phyloP scores from a whole-genome alignment of 1,284 basidiomycete species.

The Irpex rosettiformis region DNA sequence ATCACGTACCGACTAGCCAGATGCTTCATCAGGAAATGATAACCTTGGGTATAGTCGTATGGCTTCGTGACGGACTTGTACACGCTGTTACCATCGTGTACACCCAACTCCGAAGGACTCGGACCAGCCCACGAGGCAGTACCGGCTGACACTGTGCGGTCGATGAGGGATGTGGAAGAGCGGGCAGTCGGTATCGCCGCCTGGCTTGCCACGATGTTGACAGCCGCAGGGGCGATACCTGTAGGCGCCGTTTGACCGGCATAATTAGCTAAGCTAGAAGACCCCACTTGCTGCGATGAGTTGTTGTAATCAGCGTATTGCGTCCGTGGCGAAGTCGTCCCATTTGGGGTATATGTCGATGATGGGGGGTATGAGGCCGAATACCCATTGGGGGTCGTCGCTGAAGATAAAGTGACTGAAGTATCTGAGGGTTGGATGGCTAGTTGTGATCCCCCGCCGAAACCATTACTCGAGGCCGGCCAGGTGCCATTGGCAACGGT shows the following conservation, averaged over 20 bases:
- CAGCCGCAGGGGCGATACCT: constrained; percentile 1
- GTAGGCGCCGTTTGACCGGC: constrained; percentile 9
- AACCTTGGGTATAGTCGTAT: constrained; percentile 92
- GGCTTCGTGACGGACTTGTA: constrained; percentile 75
- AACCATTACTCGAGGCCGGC: constrained; percentile 24
- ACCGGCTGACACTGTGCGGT: constrained; percentile 17
- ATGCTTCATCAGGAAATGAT: constrained; percentile 93
- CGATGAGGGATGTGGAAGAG: constrained; percentile 13
- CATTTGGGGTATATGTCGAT: constrained; percentile 1
- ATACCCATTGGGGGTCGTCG: constrained; percentile 14
- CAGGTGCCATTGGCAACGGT: constrained; percentile 38
- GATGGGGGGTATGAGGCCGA: constrained; percentile 7
- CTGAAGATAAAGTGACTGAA: constrained; percentile 18
- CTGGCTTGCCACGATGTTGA: constrained; percentile 6
- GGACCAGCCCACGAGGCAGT: constrained; percentile 20
- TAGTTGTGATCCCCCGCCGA: constrained; percentile 30
- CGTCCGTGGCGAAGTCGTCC: constrained; percentile 3
- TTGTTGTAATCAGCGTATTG: constrained; percentile 10
- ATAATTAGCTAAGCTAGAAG: constrained; percentile 12
- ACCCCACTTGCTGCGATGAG: neutral
- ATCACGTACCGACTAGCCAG: constrained; percentile 73
- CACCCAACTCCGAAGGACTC: constrained; percentile 18
- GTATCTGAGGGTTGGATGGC: constrained; percentile 39
- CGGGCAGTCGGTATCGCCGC: constrained; percentile 7
- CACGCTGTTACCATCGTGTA: constrained; percentile 51